A percentile compares a stretch with the other conserved stretches of the same genome.
Evolutionary conservation across 169 alveolate species (phyloP).

Genomic region (Cryptosporidium ryanae): DNA sequence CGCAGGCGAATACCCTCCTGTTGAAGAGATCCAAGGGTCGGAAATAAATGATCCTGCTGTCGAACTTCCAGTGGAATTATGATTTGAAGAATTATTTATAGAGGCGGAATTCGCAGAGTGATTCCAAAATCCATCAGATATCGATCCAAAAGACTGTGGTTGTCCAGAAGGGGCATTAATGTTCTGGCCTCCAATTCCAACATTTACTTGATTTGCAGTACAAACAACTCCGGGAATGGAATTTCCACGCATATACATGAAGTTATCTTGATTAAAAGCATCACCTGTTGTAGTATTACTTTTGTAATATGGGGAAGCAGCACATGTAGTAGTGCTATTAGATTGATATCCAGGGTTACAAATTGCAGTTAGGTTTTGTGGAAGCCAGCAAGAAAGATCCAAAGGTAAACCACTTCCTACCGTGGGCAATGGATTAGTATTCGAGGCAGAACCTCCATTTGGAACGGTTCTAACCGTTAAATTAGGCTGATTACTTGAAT

Average conservation of each 20-base stretch:
- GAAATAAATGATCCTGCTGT: slow-evolving; percentile 61
- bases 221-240: slow-evolving; percentile 46
- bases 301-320: slow-evolving; percentile 68
- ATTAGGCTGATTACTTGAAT: slow-evolving; percentile 5
- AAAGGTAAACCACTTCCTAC: slow-evolving; percentile 67
- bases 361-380: slow-evolving; percentile 71
- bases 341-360: slow-evolving; percentile 74
- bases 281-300: slow-evolving; percentile 45
- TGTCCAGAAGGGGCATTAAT: slow-evolving; percentile 4
- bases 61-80: slow-evolving; percentile 62
- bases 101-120: slow-evolving; percentile 48
- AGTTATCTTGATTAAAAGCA: slow-evolving; percentile 57
- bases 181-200: slow-evolving; percentile 22
- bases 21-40: slow-evolving; percentile 75
- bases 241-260: slow-evolving; percentile 62
- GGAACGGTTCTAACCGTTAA: neutral
- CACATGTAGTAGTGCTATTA: slow-evolving; percentile 52
- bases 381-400: slow-evolving; percentile 71
- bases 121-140: slow-evolving; percentile 70
- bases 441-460: slow-evolving; percentile 3
- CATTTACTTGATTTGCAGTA: slow-evolving; percentile 7
- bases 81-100: neutral
- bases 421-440: slow-evolving; percentile 5
- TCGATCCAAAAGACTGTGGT: slow-evolving; percentile 51
- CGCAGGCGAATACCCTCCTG: slow-evolving; percentile 65